phyloP scores from a whole-genome alignment of 2,329 filamentous ascomycete species.

The Diplodia scrobiculata region DNA sequence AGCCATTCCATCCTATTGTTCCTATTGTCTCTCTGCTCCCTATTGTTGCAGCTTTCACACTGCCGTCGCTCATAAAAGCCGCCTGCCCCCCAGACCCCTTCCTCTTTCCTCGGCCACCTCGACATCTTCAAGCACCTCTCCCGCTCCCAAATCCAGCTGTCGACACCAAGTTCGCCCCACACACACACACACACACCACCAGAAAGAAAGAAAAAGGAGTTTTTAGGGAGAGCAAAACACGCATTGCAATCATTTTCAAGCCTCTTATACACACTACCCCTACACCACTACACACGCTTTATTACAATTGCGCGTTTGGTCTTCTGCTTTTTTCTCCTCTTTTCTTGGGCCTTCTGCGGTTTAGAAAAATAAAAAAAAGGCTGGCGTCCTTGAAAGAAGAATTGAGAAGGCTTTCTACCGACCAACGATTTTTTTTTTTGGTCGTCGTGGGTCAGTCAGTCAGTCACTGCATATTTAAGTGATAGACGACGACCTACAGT shows the following conservation, averaged over 20 bases:
- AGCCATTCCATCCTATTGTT: neutral
- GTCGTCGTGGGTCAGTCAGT: too few relatives aligned
- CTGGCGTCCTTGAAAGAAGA: too few relatives aligned
- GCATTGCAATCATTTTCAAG: neutral
- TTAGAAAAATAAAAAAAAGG: too few relatives aligned
- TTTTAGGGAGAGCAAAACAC: neutral
- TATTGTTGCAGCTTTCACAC: neutral
- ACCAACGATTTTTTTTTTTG: too few relatives aligned
- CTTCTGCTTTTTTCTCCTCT: neutral
- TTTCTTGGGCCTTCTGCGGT: neutral
- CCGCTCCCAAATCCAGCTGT: too few relatives aligned
- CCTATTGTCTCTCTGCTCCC: neutral
- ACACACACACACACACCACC: too few relatives aligned
- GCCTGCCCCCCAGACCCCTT: neutral
- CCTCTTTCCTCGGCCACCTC: neutral
- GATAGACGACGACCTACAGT: too few relatives aligned
- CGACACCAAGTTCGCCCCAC: too few relatives aligned
- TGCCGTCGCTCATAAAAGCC: neutral
- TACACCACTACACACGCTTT: too few relatives aligned
- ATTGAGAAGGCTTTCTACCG: too few relatives aligned
- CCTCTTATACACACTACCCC: neutral
- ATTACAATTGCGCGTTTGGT: neutral
- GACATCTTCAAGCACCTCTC: too few relatives aligned
- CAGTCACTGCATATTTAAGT: too few relatives aligned
- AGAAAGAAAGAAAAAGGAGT: slow-evolving; percentile 7